Conservation (phyloP, 2,329 filamentous ascomycete species). For the Periconia sp. region DNA sequence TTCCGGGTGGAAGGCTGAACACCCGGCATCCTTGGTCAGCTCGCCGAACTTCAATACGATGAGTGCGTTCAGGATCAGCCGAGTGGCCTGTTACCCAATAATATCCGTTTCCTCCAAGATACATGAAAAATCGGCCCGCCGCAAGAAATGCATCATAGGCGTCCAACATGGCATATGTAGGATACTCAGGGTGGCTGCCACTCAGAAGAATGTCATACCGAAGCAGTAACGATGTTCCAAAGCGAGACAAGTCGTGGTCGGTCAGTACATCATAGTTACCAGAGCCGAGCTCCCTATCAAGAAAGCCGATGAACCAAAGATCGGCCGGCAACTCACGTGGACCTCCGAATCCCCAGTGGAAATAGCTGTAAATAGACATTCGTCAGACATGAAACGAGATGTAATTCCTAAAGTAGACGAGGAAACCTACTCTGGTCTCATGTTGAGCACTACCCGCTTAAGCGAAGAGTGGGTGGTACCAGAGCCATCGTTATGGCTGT, state of each 20-base stretch:
- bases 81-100: constrained; percentile 31
- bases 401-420: not conserved
- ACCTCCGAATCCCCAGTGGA: constrained; percentile 35
- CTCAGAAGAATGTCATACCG: not conserved
- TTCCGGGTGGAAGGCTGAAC: constrained; percentile 26
- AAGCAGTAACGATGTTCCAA: not conserved
- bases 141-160: constrained; percentile 31
- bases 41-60: constrained; percentile 39
- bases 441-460: constrained; percentile 42
- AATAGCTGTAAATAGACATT: not conserved
- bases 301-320: constrained; percentile 37
- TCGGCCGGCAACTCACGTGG: constrained; percentile 43
- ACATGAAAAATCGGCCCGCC: constrained; percentile 40
- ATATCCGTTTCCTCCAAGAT: constrained; percentile 44
- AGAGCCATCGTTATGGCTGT: constrained; percentile 42
- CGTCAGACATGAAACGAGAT: not conserved
- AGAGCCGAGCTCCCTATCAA: constrained; percentile 32
- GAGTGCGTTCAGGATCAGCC: constrained; percentile 19
- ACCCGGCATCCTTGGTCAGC: constrained; percentile 37
- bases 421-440: constrained; percentile 31
- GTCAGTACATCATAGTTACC: constrained; percentile 41
- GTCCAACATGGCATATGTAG: constrained; percentile 26
- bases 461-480: constrained; percentile 34
- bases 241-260: constrained; percentile 39
- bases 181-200: constrained; percentile 42